Evolutionary conservation across 805 yeast species (phyloP).

Genomic region (Cephaloascus albidus): DNA sequence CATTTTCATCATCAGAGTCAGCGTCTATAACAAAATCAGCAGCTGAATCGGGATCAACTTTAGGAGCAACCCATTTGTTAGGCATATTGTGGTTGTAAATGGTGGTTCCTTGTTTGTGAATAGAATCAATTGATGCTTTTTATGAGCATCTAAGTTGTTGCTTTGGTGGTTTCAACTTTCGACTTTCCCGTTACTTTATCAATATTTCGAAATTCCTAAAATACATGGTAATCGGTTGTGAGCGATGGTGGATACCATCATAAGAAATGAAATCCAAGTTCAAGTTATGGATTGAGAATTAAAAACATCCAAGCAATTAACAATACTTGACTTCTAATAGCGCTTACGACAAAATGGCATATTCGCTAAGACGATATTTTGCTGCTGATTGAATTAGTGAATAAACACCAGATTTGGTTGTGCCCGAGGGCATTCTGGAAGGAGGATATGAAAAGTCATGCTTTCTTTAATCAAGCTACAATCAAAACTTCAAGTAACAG

Average conservation of each 20-base stretch:
- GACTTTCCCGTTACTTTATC: too few relatives aligned
- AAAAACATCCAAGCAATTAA: too few relatives aligned
- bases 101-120: not conserved
- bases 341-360: not conserved
- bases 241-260: not conserved
- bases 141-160: not conserved
- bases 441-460: not conserved
- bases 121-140: not conserved
- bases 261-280: not conserved
- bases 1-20: conserved; percentile 3
- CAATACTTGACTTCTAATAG: not conserved
- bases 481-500: too few relatives aligned
- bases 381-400: not conserved
- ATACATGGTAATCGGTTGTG: not conserved
- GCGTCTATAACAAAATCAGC: conserved; percentile 10
- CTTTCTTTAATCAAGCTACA: too few relatives aligned
- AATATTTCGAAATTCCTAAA: too few relatives aligned
- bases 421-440: not conserved
- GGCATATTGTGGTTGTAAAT: not conserved
- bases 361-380: not conserved
- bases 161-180: not conserved
- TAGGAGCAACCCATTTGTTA: conserved; percentile 2
- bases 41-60: conserved; percentile 4
- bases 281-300: too few relatives aligned
- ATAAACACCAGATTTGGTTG: not conserved